Conservation (phyloP, 257 asterid genomes). For the Solanum okadae region DNA sequence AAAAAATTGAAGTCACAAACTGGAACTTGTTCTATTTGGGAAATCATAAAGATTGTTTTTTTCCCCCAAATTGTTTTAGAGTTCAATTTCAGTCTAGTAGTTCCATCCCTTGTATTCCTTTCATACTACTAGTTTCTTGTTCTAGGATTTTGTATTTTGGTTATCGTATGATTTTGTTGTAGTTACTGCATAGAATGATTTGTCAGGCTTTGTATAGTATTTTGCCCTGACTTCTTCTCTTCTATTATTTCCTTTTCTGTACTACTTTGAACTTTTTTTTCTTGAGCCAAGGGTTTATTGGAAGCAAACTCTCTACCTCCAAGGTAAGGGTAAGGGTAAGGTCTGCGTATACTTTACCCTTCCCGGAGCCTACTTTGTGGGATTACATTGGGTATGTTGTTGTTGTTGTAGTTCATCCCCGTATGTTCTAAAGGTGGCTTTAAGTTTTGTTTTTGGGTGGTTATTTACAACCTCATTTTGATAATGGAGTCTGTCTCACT, state of each 20-base stretch:
- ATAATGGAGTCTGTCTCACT: background rate
- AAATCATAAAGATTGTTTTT: background rate
- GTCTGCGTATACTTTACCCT: background rate
- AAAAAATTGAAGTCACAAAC: background rate
- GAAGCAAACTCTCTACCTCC: background rate
- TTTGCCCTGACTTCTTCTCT: background rate
- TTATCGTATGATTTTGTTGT: background rate
- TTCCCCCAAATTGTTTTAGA: background rate
- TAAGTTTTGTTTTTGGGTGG: background rate
- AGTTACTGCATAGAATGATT: background rate
- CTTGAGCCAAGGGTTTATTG: background rate
- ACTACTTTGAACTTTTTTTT: background rate
- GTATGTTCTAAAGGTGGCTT: background rate
- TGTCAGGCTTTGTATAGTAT: background rate
- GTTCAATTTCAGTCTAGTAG: background rate
- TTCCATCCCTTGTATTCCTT: background rate
- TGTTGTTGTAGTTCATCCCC: background rate
- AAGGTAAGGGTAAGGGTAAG: background rate
- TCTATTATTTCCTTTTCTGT: background rate
- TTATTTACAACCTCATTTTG: background rate
- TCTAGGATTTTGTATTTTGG: background rate
- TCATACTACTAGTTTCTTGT: background rate
- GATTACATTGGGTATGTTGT: background rate
- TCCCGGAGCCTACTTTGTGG: background rate
- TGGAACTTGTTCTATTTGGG: background rate